Evolutionary conservation across 257 asterid genomes (phyloP).

Genomic region (Gynochthodes officinalis): DNA sequence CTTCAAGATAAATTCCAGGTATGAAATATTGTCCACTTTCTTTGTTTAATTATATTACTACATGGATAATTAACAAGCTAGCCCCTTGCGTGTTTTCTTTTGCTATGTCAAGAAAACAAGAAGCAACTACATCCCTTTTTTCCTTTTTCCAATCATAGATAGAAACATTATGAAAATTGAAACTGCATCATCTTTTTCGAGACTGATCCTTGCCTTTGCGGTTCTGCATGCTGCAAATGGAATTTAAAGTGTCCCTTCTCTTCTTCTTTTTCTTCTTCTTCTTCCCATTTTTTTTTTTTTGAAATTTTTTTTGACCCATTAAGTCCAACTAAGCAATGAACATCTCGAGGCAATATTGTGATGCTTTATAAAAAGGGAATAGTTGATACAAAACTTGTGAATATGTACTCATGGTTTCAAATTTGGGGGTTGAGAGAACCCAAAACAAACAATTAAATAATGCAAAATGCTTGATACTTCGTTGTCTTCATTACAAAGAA

Average conservation of each 20-base stretch:
- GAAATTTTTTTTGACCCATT: neutral
- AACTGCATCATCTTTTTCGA: conserved; percentile 1
- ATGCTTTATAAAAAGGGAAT: neutral
- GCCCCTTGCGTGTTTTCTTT: neutral
- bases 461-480: neutral
- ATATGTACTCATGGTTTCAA: neutral
- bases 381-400: neutral
- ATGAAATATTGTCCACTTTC: too few relatives aligned
- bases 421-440: neutral
- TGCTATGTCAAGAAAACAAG: neutral
- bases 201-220: neutral
- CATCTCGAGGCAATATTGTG: neutral
- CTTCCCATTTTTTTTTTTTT: too few relatives aligned
- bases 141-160: neutral
- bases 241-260: neutral
- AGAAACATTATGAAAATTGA: neutral
- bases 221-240: neutral
- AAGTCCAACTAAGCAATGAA: neutral
- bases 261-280: neutral
- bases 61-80: neutral
- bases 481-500: conserved; percentile 13
- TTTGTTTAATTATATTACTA: too few relatives aligned
- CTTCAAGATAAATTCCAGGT: neutral
- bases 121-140: neutral
- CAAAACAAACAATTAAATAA: neutral